Evolutionary conservation across 2,329 filamentous ascomycete species (phyloP).

Genomic region (Xylariaceae sp.): DNA sequence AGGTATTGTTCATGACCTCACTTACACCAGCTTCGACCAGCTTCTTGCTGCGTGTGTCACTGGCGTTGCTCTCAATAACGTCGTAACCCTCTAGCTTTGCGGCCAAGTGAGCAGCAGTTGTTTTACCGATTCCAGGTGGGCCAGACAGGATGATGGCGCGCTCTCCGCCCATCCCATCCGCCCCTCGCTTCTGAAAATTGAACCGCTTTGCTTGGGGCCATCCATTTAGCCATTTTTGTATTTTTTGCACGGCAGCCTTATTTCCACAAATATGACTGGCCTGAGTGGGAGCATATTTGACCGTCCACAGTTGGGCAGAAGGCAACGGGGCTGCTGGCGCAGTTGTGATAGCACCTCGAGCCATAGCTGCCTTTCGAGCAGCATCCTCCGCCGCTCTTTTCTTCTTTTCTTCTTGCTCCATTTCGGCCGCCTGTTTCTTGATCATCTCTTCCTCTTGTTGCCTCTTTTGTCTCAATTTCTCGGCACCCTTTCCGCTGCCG

Average conservation of each 20-base stretch:
- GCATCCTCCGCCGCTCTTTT: constrained; percentile 49
- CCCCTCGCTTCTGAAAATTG: constrained; percentile 74
- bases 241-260: constrained; percentile 81
- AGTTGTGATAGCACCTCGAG: constrained; percentile 36
- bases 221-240: constrained; percentile 78
- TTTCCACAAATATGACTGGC: constrained; percentile 92
- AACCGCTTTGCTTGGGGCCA: constrained; percentile 76
- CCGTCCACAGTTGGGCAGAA: constrained; percentile 76
- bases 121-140: constrained; percentile 95
- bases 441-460: constrained; percentile 80
- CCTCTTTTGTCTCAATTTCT: constrained; percentile 78
- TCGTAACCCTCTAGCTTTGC: constrained; percentile 92
- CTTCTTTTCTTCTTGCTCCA: constrained; percentile 73
- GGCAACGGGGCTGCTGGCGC: constrained; percentile 37
- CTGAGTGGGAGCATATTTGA: constrained; percentile 85
- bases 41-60: constrained; percentile 93
- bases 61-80: constrained; percentile 90
- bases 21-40: constrained; percentile 83
- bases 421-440: constrained; percentile 71
- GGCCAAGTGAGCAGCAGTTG: constrained; percentile 89
- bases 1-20: constrained; percentile 90
- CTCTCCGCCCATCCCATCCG: constrained; percentile 76
- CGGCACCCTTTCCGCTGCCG: constrained; percentile 80
- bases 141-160: constrained; percentile 94
- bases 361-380: constrained; percentile 47